Conservation (phyloP, 768 basidiomycete genomes). For the Phaeotremella skinneri region DNA sequence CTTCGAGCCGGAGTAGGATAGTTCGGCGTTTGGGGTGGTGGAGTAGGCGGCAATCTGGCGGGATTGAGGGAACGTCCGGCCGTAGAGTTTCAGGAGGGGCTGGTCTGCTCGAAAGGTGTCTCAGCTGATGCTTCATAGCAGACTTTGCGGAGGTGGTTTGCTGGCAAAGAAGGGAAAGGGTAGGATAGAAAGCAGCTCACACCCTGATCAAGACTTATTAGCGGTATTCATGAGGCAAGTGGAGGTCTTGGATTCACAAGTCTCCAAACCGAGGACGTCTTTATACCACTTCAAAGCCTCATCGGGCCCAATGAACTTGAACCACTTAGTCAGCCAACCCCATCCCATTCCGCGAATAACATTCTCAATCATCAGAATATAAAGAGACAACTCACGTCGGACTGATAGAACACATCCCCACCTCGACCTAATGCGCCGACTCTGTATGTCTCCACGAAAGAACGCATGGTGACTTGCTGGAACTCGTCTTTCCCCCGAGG, state of each 20-base stretch:
- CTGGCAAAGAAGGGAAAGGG: neutral
- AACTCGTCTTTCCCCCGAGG: slow-evolving; percentile 25
- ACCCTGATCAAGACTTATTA: slow-evolving; percentile 17
- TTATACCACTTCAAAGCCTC: slow-evolving; percentile 49
- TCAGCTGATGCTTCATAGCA: too few relatives aligned
- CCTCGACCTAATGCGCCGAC: slow-evolving; percentile 30
- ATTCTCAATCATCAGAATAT: neutral
- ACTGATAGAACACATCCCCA: slow-evolving; percentile 43
- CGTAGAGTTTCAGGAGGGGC: slow-evolving; percentile 55
- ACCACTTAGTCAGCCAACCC: neutral
- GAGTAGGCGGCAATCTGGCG: slow-evolving; percentile 54
- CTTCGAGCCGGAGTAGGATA: slow-evolving; percentile 53
- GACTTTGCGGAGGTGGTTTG: neutral
- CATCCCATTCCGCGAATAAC: neutral
- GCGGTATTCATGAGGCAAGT: neutral
- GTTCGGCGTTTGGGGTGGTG: slow-evolving; percentile 40
- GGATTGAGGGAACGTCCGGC: slow-evolving; percentile 52
- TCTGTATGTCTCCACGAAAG: slow-evolving; percentile 27
- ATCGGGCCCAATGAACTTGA: slow-evolving; percentile 44
- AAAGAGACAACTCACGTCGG: slow-evolving; percentile 23
- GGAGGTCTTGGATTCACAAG: slow-evolving; percentile 43
- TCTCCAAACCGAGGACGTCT: slow-evolving; percentile 47
- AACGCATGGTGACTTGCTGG: slow-evolving; percentile 32
- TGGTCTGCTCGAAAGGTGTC: too few relatives aligned
- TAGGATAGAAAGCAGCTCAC: slow-evolving; percentile 8